These are phyloP conservation scores for Zanthoxylum bungeanum DNA, from an alignment of 345 rosid genomes.

Conservation along the genomic window DNA sequence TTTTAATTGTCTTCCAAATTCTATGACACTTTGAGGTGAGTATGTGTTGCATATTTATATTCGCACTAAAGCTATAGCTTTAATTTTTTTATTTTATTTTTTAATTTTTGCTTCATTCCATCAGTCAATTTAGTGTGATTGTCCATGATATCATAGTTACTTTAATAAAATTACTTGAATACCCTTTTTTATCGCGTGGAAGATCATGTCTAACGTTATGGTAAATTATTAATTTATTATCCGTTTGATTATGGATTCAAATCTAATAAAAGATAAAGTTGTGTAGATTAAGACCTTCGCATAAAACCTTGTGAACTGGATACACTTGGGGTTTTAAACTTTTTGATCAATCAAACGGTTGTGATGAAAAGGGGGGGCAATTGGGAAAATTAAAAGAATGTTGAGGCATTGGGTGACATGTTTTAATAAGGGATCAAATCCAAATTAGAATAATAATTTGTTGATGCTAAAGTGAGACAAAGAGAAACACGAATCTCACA, in stretches of 20 bases:
- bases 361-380: slow-evolving; percentile 7
- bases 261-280: too few species aligned
- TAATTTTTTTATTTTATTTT: too few species aligned
- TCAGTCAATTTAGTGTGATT: slow-evolving; percentile 32
- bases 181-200: slow-evolving; percentile 5
- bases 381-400: slow-evolving; percentile 31
- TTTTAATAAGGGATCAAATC: slow-evolving; percentile 38
- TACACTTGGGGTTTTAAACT: too few species aligned
- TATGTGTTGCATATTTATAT: slow-evolving; percentile 55
- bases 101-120: slow-evolving; percentile 10
- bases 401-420: slow-evolving; percentile 63
- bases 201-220: too few species aligned
- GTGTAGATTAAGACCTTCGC: too few species aligned
- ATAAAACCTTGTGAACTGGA: too few species aligned
- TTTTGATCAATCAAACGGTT: background rate
- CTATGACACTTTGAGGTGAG: slow-evolving; percentile 32
- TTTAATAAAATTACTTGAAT: slow-evolving; percentile 11
- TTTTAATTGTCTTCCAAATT: slow-evolving; percentile 25
- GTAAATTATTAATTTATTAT: too few species aligned
- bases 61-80: slow-evolving; percentile 12
- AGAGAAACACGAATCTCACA: slow-evolving; percentile 18
- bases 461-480: slow-evolving; percentile 36
- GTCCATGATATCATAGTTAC: slow-evolving; percentile 32
- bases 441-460: slow-evolving; percentile 30
- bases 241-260: too few species aligned